A percentile compares a stretch with the other conserved stretches of the same genome.
Evolutionary conservation across 768 basidiomycete genomes (phyloP).

Genomic region (Dioszegia crocea): DNA sequence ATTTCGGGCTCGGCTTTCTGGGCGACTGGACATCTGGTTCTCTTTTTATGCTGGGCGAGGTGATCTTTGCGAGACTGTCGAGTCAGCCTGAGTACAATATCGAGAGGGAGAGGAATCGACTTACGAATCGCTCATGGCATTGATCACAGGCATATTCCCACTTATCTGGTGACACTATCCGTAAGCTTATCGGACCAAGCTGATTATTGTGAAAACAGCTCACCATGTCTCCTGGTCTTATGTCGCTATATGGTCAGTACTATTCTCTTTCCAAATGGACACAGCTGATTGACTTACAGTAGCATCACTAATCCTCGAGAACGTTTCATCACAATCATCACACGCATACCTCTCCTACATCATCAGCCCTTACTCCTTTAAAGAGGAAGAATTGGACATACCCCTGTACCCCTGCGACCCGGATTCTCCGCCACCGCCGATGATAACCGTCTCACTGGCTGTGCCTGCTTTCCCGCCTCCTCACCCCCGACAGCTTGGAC

Average conservation of each 20-base stretch:
- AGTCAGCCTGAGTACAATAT: not conserved
- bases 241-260: not conserved
- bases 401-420: too few relatives aligned
- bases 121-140: slow-evolving; percentile 2
- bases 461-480: not conserved
- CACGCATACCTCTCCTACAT: not conserved
- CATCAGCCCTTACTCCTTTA: not conserved
- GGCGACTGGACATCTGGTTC: not conserved
- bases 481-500: not conserved
- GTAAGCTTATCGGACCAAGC: not conserved
- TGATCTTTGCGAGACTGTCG: slow-evolving; percentile 5
- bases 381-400: too few relatives aligned
- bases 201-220: not conserved
- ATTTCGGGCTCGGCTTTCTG: not conserved
- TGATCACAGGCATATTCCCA: not conserved
- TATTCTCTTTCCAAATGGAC: not conserved
- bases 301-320: not conserved
- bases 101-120: not conserved
- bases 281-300: not conserved
- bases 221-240: not conserved
- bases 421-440: too few relatives aligned
- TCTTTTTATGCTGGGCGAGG: not conserved
- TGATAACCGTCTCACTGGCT: not conserved
- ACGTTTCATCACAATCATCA: not conserved
- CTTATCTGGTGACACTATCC: not conserved